These are phyloP conservation scores for Ampelocalamus luodianensis DNA, from an alignment of 176 grass and related monocot species.

Conservation along the genomic window DNA sequence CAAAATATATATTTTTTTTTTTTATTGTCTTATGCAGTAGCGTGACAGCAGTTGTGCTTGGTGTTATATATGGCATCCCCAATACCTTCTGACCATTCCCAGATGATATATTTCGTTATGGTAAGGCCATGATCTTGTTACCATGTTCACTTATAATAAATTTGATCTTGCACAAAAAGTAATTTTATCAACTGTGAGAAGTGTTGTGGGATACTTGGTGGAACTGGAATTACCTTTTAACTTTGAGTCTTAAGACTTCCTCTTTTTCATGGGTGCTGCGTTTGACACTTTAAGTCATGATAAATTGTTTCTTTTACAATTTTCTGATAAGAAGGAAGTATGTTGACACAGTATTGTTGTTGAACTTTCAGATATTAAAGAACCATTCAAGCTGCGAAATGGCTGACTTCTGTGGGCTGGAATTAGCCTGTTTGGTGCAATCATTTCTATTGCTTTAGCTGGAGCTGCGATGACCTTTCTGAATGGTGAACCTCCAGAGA, in stretches of 20 bases:
- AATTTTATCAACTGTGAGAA: background rate
- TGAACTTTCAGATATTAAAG: conserved; percentile 71
- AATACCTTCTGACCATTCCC: conserved; percentile 81
- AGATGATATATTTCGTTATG: conserved; percentile 87
- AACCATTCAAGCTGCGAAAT: conserved; percentile 82
- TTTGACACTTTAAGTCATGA: conserved; percentile 14
- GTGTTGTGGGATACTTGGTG: background rate
- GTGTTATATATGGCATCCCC: conserved; percentile 83
- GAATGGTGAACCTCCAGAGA: conserved; percentile 79
- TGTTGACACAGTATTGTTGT: conserved; percentile 11
- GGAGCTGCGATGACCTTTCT: conserved; percentile 70
- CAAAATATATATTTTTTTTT: conserved; percentile 21
- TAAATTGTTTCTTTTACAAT: background rate
- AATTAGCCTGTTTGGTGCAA: conserved; percentile 68
- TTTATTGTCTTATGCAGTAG: conserved; percentile 57
- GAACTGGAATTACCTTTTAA: conserved; percentile 22
- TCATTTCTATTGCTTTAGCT: conserved; percentile 74
- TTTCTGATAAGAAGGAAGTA: conserved; percentile 14
- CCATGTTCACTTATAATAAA: conserved; percentile 11
- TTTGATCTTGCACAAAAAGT: conserved; percentile 28
- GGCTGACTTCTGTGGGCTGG: conserved; percentile 96
- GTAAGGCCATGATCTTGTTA: conserved; percentile 53
- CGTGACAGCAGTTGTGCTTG: conserved; percentile 71
- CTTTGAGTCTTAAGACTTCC: background rate
- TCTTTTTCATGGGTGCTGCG: conserved; percentile 24